Evolutionary conservation across 129 eudicot species (phyloP).

Genomic region (Pittosporum tobira): DNA sequence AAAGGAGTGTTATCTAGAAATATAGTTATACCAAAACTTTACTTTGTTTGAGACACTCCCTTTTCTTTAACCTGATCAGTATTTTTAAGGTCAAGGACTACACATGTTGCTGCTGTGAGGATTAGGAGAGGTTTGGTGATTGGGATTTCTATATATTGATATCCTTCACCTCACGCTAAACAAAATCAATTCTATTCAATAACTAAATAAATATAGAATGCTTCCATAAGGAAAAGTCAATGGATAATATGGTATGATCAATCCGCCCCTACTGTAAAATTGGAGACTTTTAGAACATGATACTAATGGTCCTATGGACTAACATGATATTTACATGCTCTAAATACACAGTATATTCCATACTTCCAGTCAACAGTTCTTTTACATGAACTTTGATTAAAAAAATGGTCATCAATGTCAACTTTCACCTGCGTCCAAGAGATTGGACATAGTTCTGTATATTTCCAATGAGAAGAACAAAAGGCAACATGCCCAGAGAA

Average conservation of each 20-base stretch:
- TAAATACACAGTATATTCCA: not conserved
- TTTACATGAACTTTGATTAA: too few relatives aligned
- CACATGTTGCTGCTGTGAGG: too few relatives aligned
- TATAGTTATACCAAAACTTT: not conserved
- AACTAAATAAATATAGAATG: not conserved
- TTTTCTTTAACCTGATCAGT: not conserved
- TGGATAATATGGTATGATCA: not conserved
- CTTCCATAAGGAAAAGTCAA: not conserved
- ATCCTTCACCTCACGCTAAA: too few relatives aligned
- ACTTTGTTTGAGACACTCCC: not conserved
- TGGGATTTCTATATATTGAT: too few relatives aligned
- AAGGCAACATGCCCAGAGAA: conserved; percentile 73
- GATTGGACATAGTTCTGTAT: conserved; percentile 92
- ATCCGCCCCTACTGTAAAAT: not conserved
- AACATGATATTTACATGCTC: not conserved
- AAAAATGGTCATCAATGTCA: too few relatives aligned
- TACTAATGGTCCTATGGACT: not conserved
- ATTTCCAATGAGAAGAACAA: conserved; percentile 83
- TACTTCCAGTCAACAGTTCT: not conserved
- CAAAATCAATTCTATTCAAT: not conserved
- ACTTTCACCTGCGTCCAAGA: conserved; percentile 65
- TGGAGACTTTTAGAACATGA: not conserved
- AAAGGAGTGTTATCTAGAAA: not conserved
- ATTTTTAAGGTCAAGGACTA: too few relatives aligned
- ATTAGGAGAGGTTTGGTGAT: too few relatives aligned